These are phyloP conservation scores for Citrullus colocynthis DNA, from an alignment of 306 rosid species.

Conservation along the genomic window DNA sequence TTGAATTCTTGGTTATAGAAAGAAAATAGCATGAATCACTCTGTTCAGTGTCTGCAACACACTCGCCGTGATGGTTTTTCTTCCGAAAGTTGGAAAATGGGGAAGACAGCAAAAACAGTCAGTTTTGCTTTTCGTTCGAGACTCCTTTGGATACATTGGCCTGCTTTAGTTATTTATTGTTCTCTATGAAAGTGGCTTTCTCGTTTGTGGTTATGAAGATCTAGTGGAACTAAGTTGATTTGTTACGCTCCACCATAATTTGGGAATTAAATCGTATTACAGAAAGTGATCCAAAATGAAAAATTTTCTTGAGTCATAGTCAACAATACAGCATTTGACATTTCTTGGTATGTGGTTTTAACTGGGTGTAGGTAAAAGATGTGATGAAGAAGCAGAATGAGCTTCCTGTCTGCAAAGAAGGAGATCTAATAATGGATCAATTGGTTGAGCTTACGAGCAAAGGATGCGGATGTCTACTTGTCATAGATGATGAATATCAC, in stretches of 20 bases:
- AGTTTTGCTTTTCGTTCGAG: neutral
- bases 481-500: constrained; percentile 40
- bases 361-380: constrained; percentile 56
- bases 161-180: neutral
- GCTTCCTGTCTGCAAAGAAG: constrained; percentile 80
- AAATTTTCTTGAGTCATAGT: neutral
- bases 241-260: neutral
- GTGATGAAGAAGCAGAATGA: constrained; percentile 86
- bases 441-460: constrained; percentile 80
- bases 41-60: neutral
- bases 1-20: neutral
- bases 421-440: constrained; percentile 83
- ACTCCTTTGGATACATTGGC: neutral
- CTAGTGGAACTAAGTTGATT: neutral
- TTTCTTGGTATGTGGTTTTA: neutral
- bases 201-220: neutral
- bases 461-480: constrained; percentile 92
- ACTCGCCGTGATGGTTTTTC: neutral
- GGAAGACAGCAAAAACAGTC: neutral
- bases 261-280: neutral
- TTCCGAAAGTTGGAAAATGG: neutral
- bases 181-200: neutral
- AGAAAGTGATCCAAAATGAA: neutral
- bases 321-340: neutral
- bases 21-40: neutral